Evolutionary conservation across 768 basidiomycete genomes (phyloP), one percentile per base, ranked within the genome.

Genomic region (Paxillus ammoniavirescens): DNA sequence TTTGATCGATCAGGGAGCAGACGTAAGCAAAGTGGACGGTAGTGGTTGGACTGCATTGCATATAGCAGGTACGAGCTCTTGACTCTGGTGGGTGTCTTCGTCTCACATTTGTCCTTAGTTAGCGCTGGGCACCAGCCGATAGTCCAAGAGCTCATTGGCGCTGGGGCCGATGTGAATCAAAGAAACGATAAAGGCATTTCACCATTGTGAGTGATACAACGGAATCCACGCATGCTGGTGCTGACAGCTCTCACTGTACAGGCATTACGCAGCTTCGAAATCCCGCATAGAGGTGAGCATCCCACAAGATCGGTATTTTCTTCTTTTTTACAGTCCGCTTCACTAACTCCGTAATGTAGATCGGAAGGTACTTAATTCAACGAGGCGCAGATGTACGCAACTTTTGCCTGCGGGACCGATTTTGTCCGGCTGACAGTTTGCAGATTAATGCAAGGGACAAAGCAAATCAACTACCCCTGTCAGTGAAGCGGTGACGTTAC

Each of bases 381-480:
- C 81, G 90, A 67, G 93, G 94, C 53, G 95, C 95, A 58, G 93
- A 97, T 67, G 95, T 95, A 74, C 65, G 93, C 81, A 57, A 59
- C 50, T 56, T 36, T 58, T 48, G 49, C 66, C 58, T 67, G 63
- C 54, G 56, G 64, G 60, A 62, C 47, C 8, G 9, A 64, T 69
- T 61, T 69, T 64, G 37, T 17, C 61, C 51, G 66, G 65, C 61
- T 72, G 66, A 67, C 61, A 50, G 47, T 60, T 36, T 63, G 54
- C 65, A 99, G 92, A 90, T 96, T 73, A 99, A 98, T 65, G 89
- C 89, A 42, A 89, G 83, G 73, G 96, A 99, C 77, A 87, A 85
- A 61, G 93, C 95, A 41, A 93, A 89, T 67, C 97, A 99, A 73
- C 76, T 85, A 42, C 93, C 97, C 51, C 78, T 99, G 86, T 93